A percentile compares a stretch with the other conserved stretches of the same genome.
Evolutionary conservation across 352 stramenopile genomes (phyloP).

Genomic region (Globisporangium cystogenes): DNA sequence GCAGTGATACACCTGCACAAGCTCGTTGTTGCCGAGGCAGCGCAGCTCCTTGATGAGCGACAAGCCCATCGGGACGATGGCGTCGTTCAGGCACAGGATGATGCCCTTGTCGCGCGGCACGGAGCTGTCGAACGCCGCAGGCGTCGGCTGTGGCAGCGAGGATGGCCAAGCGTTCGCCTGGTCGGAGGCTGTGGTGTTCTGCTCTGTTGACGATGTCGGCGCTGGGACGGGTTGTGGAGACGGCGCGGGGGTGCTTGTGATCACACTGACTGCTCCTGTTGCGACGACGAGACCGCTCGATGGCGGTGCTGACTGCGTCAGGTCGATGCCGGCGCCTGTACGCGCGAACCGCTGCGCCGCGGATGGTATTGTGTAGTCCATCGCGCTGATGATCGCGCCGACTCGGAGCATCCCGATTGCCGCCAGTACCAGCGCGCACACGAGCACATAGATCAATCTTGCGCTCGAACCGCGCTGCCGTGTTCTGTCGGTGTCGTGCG

Average conservation of each 20-base stretch:
- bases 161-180: background rate
- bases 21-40: conserved; percentile 37
- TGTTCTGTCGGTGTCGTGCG: background rate
- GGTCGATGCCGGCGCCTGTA: background rate
- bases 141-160: background rate
- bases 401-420: conserved; percentile 2
- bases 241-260: background rate
- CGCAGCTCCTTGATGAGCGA: conserved; percentile 47
- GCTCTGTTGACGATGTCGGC: background rate
- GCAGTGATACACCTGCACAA: conserved; percentile 57
- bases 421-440: background rate
- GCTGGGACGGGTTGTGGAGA: background rate
- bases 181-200: background rate
- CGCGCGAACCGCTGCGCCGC: conserved; percentile 3
- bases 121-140: conserved; percentile 3
- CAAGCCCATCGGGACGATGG: conserved; percentile 32
- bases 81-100: conserved; percentile 36
- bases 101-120: conserved; percentile 17
- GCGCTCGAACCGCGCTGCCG: background rate
- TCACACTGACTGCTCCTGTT: background rate
- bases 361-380: background rate
- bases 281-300: background rate
- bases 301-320: background rate
- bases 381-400: conserved; percentile 1
- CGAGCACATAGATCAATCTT: conserved; percentile 3